Base-by-base conservation (phyloP, 768 basidiomycete species). In the Erythrobasidium yunnanense region DNA sequence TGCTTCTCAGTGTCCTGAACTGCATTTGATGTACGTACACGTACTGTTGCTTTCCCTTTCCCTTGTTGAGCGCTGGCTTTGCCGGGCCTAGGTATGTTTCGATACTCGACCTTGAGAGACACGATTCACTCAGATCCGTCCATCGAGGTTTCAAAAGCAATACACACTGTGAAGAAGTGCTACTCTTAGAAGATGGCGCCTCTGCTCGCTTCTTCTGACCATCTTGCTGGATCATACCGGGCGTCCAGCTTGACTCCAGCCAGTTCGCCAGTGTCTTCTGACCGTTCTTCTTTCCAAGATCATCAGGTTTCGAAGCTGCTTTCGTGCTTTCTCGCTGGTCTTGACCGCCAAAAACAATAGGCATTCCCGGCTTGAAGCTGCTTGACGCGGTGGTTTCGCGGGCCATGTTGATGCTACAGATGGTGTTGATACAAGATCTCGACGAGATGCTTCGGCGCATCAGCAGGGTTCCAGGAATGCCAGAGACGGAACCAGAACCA, bases 171-270 rank as follows among this genome's bases (percentile, higher is more conserved):
- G 38, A 42, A n/a, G 11, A 11, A 11, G 38, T n/a, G 38, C 38
- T 42, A 11, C 38, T n/a, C n/a, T 42, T 42, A 11, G 38, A 42
- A 42, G 38, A 11, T 11, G 38, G 38, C n/a, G 38, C 38, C n/a
- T 55, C 54, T 23, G 2, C 8, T 22, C 25, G 7, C 50, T 52
- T 15, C 30, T 6, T 8, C 23, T 55, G 23, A 18, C 23, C 29
- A 17, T 32, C 30, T 46, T 46, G 38, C 56, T 58, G 38, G 56
- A 25, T 20, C 56, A 58, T 58, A 4, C 56, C 56, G 5, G 56
- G 56, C 33, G 42, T 20, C 56, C 56, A 58, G 56, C 35, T 45
- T 25, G 56, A 20, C 22, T 25, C 45, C 3, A 25, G 20, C 56
- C 56, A 58, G 30, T 23, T 29, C 13, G 30, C 35, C 17, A 55